phyloP scores from a whole-genome alignment of 148 eudicot species.

The Chenopodium berlandieri region DNA sequence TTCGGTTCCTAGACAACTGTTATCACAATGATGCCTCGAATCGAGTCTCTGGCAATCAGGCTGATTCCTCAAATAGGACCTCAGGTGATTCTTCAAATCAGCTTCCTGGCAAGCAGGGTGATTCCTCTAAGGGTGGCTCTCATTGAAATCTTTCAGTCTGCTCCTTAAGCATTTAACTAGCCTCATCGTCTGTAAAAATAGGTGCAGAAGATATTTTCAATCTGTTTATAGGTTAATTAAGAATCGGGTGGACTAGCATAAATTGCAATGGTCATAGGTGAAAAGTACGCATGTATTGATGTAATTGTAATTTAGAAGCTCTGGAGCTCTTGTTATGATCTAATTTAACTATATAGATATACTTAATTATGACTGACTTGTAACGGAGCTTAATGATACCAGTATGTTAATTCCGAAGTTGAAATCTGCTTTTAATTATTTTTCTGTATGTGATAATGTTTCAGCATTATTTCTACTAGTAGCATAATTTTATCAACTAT shows the following conservation, averaged over 20 bases:
- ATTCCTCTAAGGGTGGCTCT: constrained; percentile 21
- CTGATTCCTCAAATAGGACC: constrained; percentile 19
- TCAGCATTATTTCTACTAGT: no score
- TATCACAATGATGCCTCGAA: constrained; percentile 10
- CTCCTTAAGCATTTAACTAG: background rate
- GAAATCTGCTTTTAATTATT: no score
- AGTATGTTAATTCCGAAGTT: no score
- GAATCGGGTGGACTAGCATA: background rate
- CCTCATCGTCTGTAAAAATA: constrained; percentile 11
- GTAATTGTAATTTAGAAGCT: no score
- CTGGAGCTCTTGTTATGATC: no score
- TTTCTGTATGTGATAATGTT: no score
- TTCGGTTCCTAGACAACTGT: constrained; percentile 52
- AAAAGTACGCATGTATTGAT: background rate
- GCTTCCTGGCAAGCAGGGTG: constrained; percentile 16
- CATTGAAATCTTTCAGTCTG: constrained; percentile 8
- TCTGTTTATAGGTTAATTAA: constrained; percentile 18
- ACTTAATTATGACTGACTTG: no score
- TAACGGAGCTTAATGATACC: no score
- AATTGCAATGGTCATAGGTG: constrained; percentile 22
- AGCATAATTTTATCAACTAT: no score
- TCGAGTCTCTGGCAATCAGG: constrained; percentile 14
- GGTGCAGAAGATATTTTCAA: constrained; percentile 3
- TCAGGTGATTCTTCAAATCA: constrained; percentile 12
- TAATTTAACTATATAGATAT: no score